Percentiles rank a stretch among this genome's conserved stretches.
Evolutionary conservation across 768 basidiomycete genomes (phyloP).

Genomic region (Hericium alpestre): DNA sequence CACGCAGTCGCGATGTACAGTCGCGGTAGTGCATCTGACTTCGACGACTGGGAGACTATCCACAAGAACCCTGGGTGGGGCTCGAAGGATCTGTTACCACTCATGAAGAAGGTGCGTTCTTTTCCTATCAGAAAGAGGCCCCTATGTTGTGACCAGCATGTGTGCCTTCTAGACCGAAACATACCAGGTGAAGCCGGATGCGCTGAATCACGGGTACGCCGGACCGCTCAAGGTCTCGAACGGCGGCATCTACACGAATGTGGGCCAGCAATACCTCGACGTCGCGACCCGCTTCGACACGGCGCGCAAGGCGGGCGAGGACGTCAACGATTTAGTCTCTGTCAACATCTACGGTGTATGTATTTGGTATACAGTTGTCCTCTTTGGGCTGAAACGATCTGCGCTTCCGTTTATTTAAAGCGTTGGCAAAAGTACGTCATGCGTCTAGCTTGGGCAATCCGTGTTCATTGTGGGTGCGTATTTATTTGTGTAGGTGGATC

Average conservation of each 20-base stretch:
- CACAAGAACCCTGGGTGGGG: conserved; percentile 52
- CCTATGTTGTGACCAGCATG: too few relatives aligned
- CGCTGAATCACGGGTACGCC: conserved; percentile 32
- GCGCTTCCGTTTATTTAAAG: not conserved
- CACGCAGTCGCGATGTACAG: conserved; percentile 37
- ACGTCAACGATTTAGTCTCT: conserved; percentile 14
- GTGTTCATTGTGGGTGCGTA: too few relatives aligned
- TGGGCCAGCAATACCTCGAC: conserved; percentile 20
- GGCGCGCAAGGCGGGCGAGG: conserved; percentile 11
- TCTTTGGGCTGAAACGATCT: not conserved
- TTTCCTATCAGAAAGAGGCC: not conserved
- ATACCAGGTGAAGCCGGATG: conserved; percentile 21
- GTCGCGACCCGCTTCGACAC: conserved; percentile 15
- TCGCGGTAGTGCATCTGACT: conserved; percentile 51
- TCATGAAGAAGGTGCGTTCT: conserved; percentile 40
- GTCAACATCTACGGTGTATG: conserved; percentile 19
- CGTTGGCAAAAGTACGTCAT: conserved; percentile 24
- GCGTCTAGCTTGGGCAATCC: too few relatives aligned
- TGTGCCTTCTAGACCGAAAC: conserved; percentile 23
- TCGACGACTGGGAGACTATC: conserved; percentile 46
- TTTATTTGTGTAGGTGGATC: not conserved
- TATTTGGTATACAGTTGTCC: not conserved
- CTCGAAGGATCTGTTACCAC: conserved; percentile 42
- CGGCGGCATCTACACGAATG: conserved; percentile 17
- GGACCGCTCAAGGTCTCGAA: conserved; percentile 32